Evolutionary conservation across 2,329 filamentous ascomycete species (phyloP).

Genomic region (Claviceps maximensis): DNA sequence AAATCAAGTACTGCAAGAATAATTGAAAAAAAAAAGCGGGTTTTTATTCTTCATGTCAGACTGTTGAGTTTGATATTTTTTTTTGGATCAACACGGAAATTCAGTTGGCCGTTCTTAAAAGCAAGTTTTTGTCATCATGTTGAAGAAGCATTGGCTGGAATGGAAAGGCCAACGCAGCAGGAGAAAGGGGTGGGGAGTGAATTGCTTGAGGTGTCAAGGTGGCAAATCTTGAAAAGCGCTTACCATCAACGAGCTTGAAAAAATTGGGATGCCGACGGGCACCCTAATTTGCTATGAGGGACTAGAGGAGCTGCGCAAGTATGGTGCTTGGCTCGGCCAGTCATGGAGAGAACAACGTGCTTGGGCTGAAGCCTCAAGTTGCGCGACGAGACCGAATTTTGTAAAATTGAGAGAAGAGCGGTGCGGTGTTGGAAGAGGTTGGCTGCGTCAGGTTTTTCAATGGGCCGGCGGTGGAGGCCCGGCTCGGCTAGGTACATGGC

Average conservation of each 20-base stretch:
- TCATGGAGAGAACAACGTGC: background rate
- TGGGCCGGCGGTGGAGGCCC: background rate
- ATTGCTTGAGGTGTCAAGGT: background rate
- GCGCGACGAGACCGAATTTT: background rate
- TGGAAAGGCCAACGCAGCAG: constrained; percentile 1
- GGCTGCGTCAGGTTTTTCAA: constrained; percentile 1
- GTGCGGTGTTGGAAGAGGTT: too few species aligned
- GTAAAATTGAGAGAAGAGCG: background rate
- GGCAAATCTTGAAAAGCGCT: constrained; percentile 3
- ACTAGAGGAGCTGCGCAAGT: background rate
- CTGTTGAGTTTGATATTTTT: constrained; percentile 53
- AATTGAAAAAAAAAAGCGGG: too few species aligned
- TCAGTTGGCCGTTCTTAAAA: constrained; percentile 58
- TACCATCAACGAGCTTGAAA: background rate
- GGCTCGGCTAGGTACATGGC: constrained; percentile 6
- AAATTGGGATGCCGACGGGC: too few species aligned
- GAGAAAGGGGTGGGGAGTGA: constrained; percentile 5
- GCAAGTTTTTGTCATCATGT: constrained; percentile 42
- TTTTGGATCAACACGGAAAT: constrained; percentile 41
- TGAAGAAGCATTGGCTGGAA: background rate
- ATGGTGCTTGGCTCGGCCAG: background rate
- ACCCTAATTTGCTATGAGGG: too few species aligned
- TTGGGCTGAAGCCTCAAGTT: background rate
- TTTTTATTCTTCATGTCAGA: constrained; percentile 29
- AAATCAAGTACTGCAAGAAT: too few species aligned